Evolutionary conservation across 129 eudicot species (phyloP), one percentile per base, ranked within the genome.

Genomic region (Mikania micrantha): DNA sequence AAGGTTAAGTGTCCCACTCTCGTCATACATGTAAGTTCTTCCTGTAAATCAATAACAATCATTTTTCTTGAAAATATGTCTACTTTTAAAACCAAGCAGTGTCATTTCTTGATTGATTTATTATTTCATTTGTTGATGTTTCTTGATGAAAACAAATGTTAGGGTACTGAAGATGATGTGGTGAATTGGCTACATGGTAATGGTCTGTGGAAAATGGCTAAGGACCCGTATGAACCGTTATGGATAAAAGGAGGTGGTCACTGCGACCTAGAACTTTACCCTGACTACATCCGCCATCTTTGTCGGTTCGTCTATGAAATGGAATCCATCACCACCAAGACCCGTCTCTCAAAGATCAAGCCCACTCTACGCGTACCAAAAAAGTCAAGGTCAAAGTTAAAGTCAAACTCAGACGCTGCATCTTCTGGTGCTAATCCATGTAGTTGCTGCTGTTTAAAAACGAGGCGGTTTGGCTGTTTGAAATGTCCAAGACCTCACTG

Each of bases 171-270:
- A 54, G 99, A 93, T 57, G 99, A 93, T 60, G 99, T 93, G 15
- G 99, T 93, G 47, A 86, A 79, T 64, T 93, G 90, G 85, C 50
- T 79, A 64, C 99, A 93, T n/a, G 99, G 99, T n/a, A 79, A 90
- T 27, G 88, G 84, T 45, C 65, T 93, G 63, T 93, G 99, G 96
- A 85, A 89, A 76, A 80, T 81, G 90, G 87, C 92, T 0, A 77
- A 83, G 66, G 99, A 93, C 53, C 93, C 99, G 24, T 93, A 86
- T 49, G 99, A 93, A 74, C 99, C 99, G 27, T 77, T 93, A 60
- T 93, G 99, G 99, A 93, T 93, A 20, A 93, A 86, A 83, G 99
- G 99, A 21, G 99, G 99, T 9, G 99, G 99, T 1, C 99, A 89
- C 70, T 93, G 99, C 85, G 89, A 93, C 84, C 62, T 89, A 68